Base-by-base conservation (phyloP, 805 yeast species). In the Zygoascus tannicola region DNA sequence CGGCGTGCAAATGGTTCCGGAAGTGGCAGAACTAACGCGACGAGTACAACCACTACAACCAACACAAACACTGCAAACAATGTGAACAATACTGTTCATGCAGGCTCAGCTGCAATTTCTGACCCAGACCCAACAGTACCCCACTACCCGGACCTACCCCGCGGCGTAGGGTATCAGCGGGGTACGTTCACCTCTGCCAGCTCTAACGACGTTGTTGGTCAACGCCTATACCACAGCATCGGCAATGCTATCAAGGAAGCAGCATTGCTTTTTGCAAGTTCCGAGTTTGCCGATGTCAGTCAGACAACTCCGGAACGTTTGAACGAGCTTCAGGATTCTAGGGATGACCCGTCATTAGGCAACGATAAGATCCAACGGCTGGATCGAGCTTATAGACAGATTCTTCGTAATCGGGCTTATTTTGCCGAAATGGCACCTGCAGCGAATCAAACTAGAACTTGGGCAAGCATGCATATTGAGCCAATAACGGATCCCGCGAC, bases 101-200 rank as follows among this genome's bases (percentile, higher is more conserved):
- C n/a, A n/a, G n/a, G n/a, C n/a, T n/a, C n/a, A n/a, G n/a, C n/a
- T n/a, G n/a, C n/a, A n/a, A n/a, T n/a, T n/a, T n/a, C n/a, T n/a
- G n/a, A n/a, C n/a, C n/a, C n/a, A n/a, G n/a, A n/a, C n/a, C n/a
- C n/a, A n/a, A n/a, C n/a, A n/a, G n/a, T n/a, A n/a, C n/a, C n/a
- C n/a, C n/a, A n/a, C n/a, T n/a, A n/a, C n/a, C n/a, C n/a, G n/a
- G n/a, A n/a, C n/a, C n/a, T n/a, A n/a, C n/a, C n/a, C n/a, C n/a
- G n/a, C n/a, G n/a, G n/a, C n/a, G 20, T 37, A 14, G 18, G 23
- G 16, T 37, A 37, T 19, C 40, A 37, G 16, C 40, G 40, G 32
- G 40, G 40, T 3, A 15, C 22, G 33, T 26, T 37, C 30, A 22
- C 21, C 18, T 22, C 32, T 18, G 21, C 23, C 16, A 22, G 32